Conservation (phyloP, 2,329 filamentous ascomycete genomes). For the Apiospora malaysiana region DNA sequence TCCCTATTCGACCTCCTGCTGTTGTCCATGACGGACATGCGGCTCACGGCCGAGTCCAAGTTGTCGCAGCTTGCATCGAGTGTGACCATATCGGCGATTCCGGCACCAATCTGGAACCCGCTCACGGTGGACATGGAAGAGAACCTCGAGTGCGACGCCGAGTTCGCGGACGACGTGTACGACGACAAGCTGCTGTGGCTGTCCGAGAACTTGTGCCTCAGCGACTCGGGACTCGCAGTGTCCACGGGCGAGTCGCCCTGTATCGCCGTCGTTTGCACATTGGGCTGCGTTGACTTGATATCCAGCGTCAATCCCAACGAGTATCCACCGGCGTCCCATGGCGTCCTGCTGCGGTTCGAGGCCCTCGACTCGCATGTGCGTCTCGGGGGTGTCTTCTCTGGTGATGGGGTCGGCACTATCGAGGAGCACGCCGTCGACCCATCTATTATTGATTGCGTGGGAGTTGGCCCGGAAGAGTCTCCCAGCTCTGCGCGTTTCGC, state of each 20-base stretch:
- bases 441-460: constrained; percentile 34
- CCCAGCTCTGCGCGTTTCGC: constrained; percentile 28
- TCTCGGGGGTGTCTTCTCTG: constrained; percentile 30
- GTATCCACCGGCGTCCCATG: constrained; percentile 59
- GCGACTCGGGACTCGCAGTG: constrained; percentile 41
- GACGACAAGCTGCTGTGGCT: constrained; percentile 60
- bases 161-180: constrained; percentile 52
- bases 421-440: constrained; percentile 33
- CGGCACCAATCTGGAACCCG: constrained; percentile 43
- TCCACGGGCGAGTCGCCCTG: constrained; percentile 35
- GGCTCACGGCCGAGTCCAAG: constrained; percentile 26
- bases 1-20: constrained; percentile 26
- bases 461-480: constrained; percentile 30
- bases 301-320: constrained; percentile 51
- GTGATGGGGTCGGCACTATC: constrained; percentile 37
- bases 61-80: constrained; percentile 39
- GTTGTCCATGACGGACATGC: constrained; percentile 24
- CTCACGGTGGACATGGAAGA: constrained; percentile 60
- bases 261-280: constrained; percentile 29
- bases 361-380: constrained; percentile 38
- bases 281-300: constrained; percentile 40
- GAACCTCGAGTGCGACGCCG: constrained; percentile 56
- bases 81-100: constrained; percentile 45
- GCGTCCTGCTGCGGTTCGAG: constrained; percentile 47
- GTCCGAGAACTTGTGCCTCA: constrained; percentile 53